Evolutionary conservation across 2,329 filamentous ascomycete genomes (phyloP).

Genomic region (Ilyonectria destructans): DNA sequence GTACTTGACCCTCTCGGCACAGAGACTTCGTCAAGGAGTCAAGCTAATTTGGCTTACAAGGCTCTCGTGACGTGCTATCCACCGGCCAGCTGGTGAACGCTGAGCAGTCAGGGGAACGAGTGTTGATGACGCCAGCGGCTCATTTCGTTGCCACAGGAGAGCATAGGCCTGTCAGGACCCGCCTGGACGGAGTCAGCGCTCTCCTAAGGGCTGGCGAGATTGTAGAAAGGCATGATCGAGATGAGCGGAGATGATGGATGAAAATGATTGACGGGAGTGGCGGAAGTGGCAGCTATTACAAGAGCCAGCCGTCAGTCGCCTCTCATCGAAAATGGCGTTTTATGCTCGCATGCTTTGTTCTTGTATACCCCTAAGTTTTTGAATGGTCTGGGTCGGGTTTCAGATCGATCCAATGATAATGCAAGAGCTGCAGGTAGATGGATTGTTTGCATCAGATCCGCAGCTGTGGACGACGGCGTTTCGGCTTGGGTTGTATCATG

Average conservation of each 20-base stretch:
- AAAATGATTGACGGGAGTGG: not conserved
- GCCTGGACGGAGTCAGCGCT: conserved; percentile 73
- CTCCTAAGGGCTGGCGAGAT: conserved; percentile 73
- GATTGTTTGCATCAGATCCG: not conserved
- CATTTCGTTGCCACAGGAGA: conserved; percentile 41
- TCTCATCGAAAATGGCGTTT: not conserved
- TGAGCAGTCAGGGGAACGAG: conserved; percentile 51
- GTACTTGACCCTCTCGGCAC: conserved; percentile 49
- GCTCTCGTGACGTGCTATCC: conserved; percentile 54
- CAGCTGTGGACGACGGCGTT: conserved; percentile 24
- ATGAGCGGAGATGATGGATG: conserved; percentile 39
- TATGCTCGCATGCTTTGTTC: conserved; percentile 9
- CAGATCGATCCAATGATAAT: conserved; percentile 5
- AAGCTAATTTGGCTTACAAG: conserved; percentile 53
- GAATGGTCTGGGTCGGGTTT: conserved; percentile 10
- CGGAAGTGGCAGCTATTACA: not conserved
- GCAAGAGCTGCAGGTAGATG: not conserved
- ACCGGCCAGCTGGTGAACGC: conserved; percentile 53
- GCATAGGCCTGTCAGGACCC: conserved; percentile 43
- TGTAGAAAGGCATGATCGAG: conserved; percentile 62
- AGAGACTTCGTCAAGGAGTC: conserved; percentile 36
- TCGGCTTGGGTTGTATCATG: conserved; percentile 14
- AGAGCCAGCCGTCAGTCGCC: too few species aligned
- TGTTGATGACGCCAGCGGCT: conserved; percentile 51
- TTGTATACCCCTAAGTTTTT: conserved; percentile 32